Conservation (phyloP, 495 filamentous ascomycete genomes). For the Aeminium ludgeri region DNA sequence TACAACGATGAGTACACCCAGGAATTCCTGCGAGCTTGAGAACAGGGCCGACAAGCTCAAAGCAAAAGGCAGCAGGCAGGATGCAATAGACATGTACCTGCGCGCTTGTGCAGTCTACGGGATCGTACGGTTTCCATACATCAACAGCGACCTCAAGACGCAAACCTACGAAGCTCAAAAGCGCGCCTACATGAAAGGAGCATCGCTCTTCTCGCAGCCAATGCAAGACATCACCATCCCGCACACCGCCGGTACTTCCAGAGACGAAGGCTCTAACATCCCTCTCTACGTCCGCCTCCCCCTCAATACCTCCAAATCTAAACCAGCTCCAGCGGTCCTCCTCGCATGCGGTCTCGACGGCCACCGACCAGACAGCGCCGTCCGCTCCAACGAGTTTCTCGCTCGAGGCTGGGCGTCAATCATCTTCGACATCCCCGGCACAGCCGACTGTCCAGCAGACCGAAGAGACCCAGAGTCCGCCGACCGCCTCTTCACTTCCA, state of each 20-base stretch:
- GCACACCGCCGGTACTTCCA: constrained; percentile 30
- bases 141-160: constrained; percentile 35
- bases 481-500: constrained; percentile 41
- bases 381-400: constrained; percentile 42
- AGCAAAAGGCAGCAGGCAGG: constrained; percentile 20
- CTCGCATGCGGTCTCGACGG: constrained; percentile 62
- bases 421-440: constrained; percentile 58
- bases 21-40: constrained; percentile 41
- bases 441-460: constrained; percentile 57
- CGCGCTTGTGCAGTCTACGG: constrained; percentile 53
- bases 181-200: constrained; percentile 42
- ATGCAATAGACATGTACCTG: constrained; percentile 44
- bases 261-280: constrained; percentile 35
- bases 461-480: constrained; percentile 32
- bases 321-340: constrained; percentile 42
- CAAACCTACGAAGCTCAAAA: constrained; percentile 52
- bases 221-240: constrained; percentile 42
- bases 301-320: constrained; percentile 18
- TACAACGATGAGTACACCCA: constrained; percentile 44
- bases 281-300: constrained; percentile 49
- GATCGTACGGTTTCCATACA: constrained; percentile 59
- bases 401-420: constrained; percentile 51
- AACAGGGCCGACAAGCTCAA: constrained; percentile 30
- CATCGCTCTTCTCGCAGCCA: constrained; percentile 34
- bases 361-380: constrained; percentile 56